These are phyloP conservation scores for Macrolepiota dolichaula DNA, from an alignment of 768 basidiomycete species.

Conservation along the genomic window DNA sequence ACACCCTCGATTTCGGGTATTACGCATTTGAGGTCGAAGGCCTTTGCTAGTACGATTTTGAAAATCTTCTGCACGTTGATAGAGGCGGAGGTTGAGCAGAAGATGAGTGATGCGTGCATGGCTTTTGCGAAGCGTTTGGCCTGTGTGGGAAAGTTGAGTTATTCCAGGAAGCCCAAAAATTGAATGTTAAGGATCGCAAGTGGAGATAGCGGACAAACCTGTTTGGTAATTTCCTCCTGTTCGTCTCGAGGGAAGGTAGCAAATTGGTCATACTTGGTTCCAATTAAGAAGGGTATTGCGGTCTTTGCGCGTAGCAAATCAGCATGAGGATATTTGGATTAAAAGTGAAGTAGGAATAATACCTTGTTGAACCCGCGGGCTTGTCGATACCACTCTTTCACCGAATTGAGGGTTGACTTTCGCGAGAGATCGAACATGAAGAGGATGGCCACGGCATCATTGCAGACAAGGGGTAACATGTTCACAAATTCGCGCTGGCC, in stretches of 20 bases:
- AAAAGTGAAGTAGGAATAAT: slow-evolving; percentile 18
- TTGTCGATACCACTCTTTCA: slow-evolving; percentile 99
- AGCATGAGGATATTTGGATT: not conserved
- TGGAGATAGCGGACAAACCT: slow-evolving; percentile 44
- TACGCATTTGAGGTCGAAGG: slow-evolving; percentile 98
- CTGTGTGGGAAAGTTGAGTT: slow-evolving; percentile 33
- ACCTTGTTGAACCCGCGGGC: slow-evolving; percentile 99
- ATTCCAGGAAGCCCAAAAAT: not conserved
- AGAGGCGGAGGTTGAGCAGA: slow-evolving; percentile 97
- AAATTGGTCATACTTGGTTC: slow-evolving; percentile 98
- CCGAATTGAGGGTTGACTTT: slow-evolving; percentile 95
- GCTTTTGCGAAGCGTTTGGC: slow-evolving; percentile 98
- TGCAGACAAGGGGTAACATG: slow-evolving; percentile 97
- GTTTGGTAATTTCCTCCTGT: slow-evolving; percentile 99
- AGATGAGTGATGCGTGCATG: slow-evolving; percentile 99
- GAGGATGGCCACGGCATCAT: slow-evolving; percentile 98
- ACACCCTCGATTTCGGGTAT: slow-evolving; percentile 97
- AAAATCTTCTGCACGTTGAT: slow-evolving; percentile 99
- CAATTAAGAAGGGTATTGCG: slow-evolving; percentile 97
- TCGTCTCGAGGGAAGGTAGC: slow-evolving; percentile 94
- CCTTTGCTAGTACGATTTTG: slow-evolving; percentile 96
- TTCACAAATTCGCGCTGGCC: slow-evolving; percentile 99
- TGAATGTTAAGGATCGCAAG: slow-evolving; percentile 2
- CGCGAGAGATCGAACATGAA: slow-evolving; percentile 99
- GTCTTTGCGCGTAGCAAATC: slow-evolving; percentile 51